Percentiles rank a stretch among this genome's conserved stretches.
These are phyloP conservation scores for Arthrobotrys musiformis DNA, from an alignment of 2,329 filamentous ascomycete genomes.

Conservation along the genomic window DNA sequence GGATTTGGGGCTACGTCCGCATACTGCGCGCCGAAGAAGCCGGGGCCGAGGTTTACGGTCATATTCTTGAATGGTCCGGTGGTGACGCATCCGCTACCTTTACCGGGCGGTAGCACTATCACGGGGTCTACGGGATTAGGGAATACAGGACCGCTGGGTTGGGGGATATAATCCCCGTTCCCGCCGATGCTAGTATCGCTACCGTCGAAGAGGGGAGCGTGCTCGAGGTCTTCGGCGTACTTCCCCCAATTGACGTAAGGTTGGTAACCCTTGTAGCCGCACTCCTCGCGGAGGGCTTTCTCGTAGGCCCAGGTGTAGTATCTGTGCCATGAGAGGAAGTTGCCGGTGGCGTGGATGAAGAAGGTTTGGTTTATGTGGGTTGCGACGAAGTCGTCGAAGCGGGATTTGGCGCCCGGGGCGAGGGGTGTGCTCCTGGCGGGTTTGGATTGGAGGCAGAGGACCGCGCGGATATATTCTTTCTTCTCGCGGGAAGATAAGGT, in stretches of 20 bases:
- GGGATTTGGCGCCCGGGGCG: conserved; percentile 51
- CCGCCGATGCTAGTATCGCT: conserved; percentile 65
- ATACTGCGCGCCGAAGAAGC: conserved; percentile 36
- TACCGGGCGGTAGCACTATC: conserved; percentile 63
- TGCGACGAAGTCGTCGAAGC: conserved; percentile 61
- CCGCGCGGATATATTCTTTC: conserved; percentile 59
- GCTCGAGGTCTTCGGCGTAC: conserved; percentile 62
- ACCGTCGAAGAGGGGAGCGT: conserved; percentile 67
- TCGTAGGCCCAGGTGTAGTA: conserved; percentile 64
- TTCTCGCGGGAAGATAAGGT: conserved; percentile 57
- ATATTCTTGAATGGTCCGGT: conserved; percentile 63
- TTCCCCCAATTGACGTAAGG: conserved; percentile 67
- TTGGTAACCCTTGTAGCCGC: conserved; percentile 63
- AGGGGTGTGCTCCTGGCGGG: conserved; percentile 57
- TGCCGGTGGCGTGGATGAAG: conserved; percentile 60
- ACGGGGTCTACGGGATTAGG: conserved; percentile 59
- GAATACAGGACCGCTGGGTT: conserved; percentile 57
- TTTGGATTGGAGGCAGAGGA: conserved; percentile 60
- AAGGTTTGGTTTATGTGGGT: conserved; percentile 61
- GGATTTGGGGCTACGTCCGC: conserved; percentile 48
- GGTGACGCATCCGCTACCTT: conserved; percentile 62
- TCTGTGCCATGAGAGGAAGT: conserved; percentile 65
- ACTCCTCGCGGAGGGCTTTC: conserved; percentile 63
- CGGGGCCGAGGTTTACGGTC: conserved; percentile 62
- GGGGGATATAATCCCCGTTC: conserved; percentile 63